phyloP scores from a whole-genome alignment of 1,284 basidiomycete genomes.

The Malassezia arunalokei region DNA sequence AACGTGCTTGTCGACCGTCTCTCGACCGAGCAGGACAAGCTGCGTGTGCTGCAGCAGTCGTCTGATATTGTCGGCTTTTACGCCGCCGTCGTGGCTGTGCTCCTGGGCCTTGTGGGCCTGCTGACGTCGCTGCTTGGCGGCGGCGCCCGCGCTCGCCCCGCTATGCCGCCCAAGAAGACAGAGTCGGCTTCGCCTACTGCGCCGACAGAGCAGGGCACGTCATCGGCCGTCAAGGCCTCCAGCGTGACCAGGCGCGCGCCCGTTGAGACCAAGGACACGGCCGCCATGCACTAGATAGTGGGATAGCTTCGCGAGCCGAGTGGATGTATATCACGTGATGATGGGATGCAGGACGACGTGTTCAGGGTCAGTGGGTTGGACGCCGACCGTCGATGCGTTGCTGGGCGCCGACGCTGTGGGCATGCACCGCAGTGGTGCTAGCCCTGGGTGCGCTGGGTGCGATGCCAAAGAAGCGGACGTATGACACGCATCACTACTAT shows the following conservation, averaged over 20 bases:
- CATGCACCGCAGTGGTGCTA: neutral
- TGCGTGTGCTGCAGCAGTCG: constrained; percentile 34
- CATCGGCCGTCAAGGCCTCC: constrained; percentile 12
- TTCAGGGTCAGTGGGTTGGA: neutral
- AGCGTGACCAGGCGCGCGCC: constrained; percentile 9
- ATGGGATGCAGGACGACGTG: too few relatives aligned
- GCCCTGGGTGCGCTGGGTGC: neutral
- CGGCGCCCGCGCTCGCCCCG: constrained; percentile 2
- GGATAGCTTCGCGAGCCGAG: neutral
- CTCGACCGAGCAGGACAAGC: constrained; percentile 15
- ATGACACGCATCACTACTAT: constrained; percentile 79
- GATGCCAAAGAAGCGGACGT: constrained; percentile 46
- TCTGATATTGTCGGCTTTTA: constrained; percentile 33
- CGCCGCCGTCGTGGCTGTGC: constrained; percentile 27
- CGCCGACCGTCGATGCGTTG: too few relatives aligned
- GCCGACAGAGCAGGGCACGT: neutral
- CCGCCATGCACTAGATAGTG: too few relatives aligned
- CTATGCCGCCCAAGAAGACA: constrained; percentile 9
- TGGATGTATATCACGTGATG: neutral
- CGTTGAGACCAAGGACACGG: too few relatives aligned
- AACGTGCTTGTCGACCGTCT: constrained; percentile 23
- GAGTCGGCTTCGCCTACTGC: neutral
- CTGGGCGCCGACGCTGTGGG: neutral
- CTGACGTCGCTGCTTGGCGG: constrained; percentile 27
- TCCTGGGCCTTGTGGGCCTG: constrained; percentile 30